Evolutionary conservation across 441 rosid genomes (phyloP).

Genomic region (Arabidopsis lyrata): DNA sequence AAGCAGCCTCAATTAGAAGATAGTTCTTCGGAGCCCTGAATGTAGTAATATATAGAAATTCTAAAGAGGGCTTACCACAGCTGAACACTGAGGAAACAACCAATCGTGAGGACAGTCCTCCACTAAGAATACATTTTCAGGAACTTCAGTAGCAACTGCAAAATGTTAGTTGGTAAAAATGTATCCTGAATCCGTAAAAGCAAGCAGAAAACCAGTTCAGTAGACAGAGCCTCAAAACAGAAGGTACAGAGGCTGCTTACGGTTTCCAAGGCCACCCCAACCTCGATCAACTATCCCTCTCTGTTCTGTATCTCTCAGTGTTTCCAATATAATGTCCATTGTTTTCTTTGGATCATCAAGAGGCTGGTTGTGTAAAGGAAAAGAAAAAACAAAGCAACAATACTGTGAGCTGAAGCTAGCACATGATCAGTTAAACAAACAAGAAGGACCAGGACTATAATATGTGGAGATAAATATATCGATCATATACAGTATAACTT

Average conservation of each 20-base stretch:
- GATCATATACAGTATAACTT: not conserved
- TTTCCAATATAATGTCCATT: constrained; percentile 80
- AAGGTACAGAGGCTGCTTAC: constrained; percentile 58
- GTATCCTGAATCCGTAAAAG: not conserved
- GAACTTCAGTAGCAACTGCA: constrained; percentile 76
- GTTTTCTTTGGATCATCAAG: constrained; percentile 88
- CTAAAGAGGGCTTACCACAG: constrained; percentile 69
- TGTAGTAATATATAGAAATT: not conserved
- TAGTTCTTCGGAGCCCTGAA: constrained; percentile 1
- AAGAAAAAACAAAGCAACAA: constrained; percentile 14
- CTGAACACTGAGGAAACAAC: constrained; percentile 98
- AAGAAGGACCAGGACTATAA: not conserved
- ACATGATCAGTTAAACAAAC: constrained; percentile 12
- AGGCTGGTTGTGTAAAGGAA: constrained; percentile 62
- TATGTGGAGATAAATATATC: not conserved
- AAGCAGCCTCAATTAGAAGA: constrained; percentile 19
- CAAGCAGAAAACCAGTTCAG: not conserved
- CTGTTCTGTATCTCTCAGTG: constrained; percentile 83
- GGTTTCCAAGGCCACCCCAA: constrained; percentile 95
- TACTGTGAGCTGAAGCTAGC: not conserved
- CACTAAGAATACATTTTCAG: constrained; percentile 73
- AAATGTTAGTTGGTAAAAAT: constrained; percentile 8
- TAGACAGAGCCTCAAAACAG: constrained; percentile 4
- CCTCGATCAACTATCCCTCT: constrained; percentile 97
- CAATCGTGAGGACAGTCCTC: constrained; percentile 99